A percentile compares a stretch with the other conserved stretches of the same genome.
phyloP scores from a whole-genome alignment of 2,329 filamentous ascomycete species.

The Diaporthe vaccinii region DNA sequence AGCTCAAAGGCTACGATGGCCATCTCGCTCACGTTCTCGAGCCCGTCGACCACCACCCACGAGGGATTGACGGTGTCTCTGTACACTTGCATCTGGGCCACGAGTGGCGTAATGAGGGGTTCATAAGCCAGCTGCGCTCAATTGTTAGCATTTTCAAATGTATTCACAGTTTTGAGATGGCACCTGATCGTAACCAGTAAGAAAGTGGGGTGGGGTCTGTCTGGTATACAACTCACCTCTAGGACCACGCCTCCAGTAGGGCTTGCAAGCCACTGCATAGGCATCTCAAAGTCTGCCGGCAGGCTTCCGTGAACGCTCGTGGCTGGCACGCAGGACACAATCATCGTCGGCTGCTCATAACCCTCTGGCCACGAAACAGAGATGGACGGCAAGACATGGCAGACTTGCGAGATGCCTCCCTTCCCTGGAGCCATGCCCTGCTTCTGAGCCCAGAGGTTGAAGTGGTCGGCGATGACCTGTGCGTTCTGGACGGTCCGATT shows the following conservation, averaged over 20 bases:
- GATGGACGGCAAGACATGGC: slow-evolving; percentile 70
- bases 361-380: slow-evolving; percentile 73
- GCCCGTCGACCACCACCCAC: slow-evolving; percentile 80
- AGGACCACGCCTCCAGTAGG: slow-evolving; percentile 80
- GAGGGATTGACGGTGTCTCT: slow-evolving; percentile 65
- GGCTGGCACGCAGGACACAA: slow-evolving; percentile 79
- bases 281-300: slow-evolving; percentile 78
- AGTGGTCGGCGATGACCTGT: slow-evolving; percentile 74
- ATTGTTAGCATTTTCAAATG: slow-evolving; percentile 30
- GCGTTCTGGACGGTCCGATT: slow-evolving; percentile 76
- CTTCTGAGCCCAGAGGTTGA: slow-evolving; percentile 65
- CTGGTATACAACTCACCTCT: slow-evolving; percentile 59
- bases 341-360: slow-evolving; percentile 75
- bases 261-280: slow-evolving; percentile 76
- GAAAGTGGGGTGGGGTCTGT: background rate
- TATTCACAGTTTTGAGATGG: background rate
- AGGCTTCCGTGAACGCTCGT: slow-evolving; percentile 71
- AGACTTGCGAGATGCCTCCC: slow-evolving; percentile 52
- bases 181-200: background rate
- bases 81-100: slow-evolving; percentile 72
- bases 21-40: slow-evolving; percentile 81
- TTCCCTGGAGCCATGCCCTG: slow-evolving; percentile 53
- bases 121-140: slow-evolving; percentile 72
- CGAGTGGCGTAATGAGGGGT: slow-evolving; percentile 76
- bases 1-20: slow-evolving; percentile 83